A percentile compares a stretch with the other conserved stretches of the same genome.
Evolutionary conservation across 1,139 yeast species (phyloP).

Genomic region (Suhomyces panamericanus): DNA sequence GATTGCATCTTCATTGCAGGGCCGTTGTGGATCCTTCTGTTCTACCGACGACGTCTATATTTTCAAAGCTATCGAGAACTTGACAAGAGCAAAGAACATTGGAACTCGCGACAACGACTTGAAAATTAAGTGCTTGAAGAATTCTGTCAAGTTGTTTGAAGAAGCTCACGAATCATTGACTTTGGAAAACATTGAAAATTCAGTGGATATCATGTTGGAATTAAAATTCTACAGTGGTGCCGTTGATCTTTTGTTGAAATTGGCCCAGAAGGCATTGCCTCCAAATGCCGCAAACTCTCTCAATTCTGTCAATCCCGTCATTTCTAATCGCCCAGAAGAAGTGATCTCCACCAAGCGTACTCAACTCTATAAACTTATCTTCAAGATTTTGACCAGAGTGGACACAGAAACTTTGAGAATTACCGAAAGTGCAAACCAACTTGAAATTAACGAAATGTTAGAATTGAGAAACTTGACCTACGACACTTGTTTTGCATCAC

Average conservation of each 20-base stretch:
- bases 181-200: slow-evolving; percentile 77
- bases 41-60: slow-evolving; percentile 91
- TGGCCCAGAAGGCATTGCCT: slow-evolving; percentile 56
- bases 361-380: slow-evolving; percentile 65
- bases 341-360: slow-evolving; percentile 17
- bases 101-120: slow-evolving; percentile 71
- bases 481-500: slow-evolving; percentile 67
- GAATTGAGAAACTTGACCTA: slow-evolving; percentile 73
- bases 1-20: slow-evolving; percentile 84
- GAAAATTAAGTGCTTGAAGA: slow-evolving; percentile 65
- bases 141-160: slow-evolving; percentile 75
- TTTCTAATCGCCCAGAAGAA: slow-evolving; percentile 31
- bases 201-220: slow-evolving; percentile 74
- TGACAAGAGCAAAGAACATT: slow-evolving; percentile 80
- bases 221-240: slow-evolving; percentile 84
- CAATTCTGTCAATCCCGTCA: slow-evolving; percentile 3
- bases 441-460: slow-evolving; percentile 53
- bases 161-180: slow-evolving; percentile 78
- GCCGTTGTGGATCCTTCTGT: slow-evolving; percentile 93
- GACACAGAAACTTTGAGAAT: slow-evolving; percentile 65
- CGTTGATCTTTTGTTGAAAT: slow-evolving; percentile 74
- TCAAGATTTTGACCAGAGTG: slow-evolving; percentile 68
- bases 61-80: slow-evolving; percentile 89
- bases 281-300: background rate
- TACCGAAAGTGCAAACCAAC: slow-evolving; percentile 44